phyloP scores from a whole-genome alignment of 371 early-diverging fungal genomes.

The Apophysomyces trapeziformis region DNA sequence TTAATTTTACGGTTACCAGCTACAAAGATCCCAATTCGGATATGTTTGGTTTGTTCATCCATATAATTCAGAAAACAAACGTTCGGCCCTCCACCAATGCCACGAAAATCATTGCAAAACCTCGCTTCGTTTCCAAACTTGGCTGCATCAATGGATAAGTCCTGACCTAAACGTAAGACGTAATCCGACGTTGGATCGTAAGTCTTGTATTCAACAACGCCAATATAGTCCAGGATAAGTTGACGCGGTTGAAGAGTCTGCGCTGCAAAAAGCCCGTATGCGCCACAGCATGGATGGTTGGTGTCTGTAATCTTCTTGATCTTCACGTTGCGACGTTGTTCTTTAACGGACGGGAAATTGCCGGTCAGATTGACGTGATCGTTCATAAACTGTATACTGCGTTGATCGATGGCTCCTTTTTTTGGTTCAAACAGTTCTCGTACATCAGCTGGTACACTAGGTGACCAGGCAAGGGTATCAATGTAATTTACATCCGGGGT shows the following conservation, averaged over 20 bases:
- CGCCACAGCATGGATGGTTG: slow-evolving; percentile 54
- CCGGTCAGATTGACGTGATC: slow-evolving; percentile 49
- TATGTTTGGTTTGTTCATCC: slow-evolving; percentile 48
- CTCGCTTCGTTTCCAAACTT: slow-evolving; percentile 56
- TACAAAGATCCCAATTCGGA: slow-evolving; percentile 55
- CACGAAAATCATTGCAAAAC: slow-evolving; percentile 59
- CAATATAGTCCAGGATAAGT: slow-evolving; percentile 53
- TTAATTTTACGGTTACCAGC: slow-evolving; percentile 48
- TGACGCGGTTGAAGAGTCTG: slow-evolving; percentile 51
- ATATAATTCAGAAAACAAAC: slow-evolving; percentile 57
- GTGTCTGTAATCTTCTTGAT: slow-evolving; percentile 49
- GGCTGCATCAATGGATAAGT: slow-evolving; percentile 55
- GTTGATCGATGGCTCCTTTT: slow-evolving; percentile 23
- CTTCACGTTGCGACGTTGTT: slow-evolving; percentile 46
- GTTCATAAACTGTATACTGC: slow-evolving; percentile 38
- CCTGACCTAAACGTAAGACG: slow-evolving; percentile 44
- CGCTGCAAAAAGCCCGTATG: slow-evolving; percentile 54
- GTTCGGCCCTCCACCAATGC: slow-evolving; percentile 52
- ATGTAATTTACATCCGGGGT: slow-evolving; percentile 48
- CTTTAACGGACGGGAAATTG: slow-evolving; percentile 38
- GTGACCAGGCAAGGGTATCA: slow-evolving; percentile 51
- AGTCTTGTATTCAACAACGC: slow-evolving; percentile 47
- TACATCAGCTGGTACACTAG: slow-evolving; percentile 36
- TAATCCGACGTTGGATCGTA: slow-evolving; percentile 54
- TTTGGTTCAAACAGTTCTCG: slow-evolving; percentile 39